These are phyloP conservation scores for Yamadazyma kitorensis DNA, from an alignment of 805 yeast genomes.

Conservation along the genomic window DNA sequence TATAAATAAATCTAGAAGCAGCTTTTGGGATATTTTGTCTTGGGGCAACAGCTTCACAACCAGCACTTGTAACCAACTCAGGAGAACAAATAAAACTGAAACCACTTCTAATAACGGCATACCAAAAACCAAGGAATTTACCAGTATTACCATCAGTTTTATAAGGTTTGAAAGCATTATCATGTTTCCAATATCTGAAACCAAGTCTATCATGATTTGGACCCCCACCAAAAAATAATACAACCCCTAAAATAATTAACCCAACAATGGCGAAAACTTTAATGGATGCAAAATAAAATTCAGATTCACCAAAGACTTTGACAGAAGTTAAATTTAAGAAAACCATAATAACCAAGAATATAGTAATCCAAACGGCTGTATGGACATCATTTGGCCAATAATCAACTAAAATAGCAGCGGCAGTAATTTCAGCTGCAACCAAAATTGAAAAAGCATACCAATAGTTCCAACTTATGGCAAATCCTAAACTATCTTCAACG, in stretches of 20 bases:
- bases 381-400: conserved; percentile 31
- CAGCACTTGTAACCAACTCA: conserved; percentile 72
- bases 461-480: conserved; percentile 34
- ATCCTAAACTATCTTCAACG: conserved; percentile 27
- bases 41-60: conserved; percentile 38
- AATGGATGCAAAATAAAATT: conserved; percentile 59
- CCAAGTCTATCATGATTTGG: conserved; percentile 73
- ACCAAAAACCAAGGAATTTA: conserved; percentile 61
- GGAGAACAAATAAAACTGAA: conserved; percentile 65
- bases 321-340: conserved; percentile 47
- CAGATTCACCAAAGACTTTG: conserved; percentile 50
- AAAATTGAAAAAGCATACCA: conserved; percentile 33
- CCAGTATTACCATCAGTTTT: conserved; percentile 55
- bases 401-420: conserved; percentile 31
- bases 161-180: conserved; percentile 40
- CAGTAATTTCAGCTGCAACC: conserved; percentile 35
- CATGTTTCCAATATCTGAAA: conserved; percentile 60
- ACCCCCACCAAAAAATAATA: conserved; percentile 74
- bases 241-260: conserved; percentile 56
- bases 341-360: conserved; percentile 41
- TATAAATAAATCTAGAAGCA: conserved; percentile 53
- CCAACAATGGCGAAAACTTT: conserved; percentile 65
- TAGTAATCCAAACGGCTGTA: conserved; percentile 40
- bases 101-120: conserved; percentile 60
- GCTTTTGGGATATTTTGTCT: conserved; percentile 51